Base-by-base conservation (phyloP, 805 yeast genomes). In the Candida schatavii region DNA sequence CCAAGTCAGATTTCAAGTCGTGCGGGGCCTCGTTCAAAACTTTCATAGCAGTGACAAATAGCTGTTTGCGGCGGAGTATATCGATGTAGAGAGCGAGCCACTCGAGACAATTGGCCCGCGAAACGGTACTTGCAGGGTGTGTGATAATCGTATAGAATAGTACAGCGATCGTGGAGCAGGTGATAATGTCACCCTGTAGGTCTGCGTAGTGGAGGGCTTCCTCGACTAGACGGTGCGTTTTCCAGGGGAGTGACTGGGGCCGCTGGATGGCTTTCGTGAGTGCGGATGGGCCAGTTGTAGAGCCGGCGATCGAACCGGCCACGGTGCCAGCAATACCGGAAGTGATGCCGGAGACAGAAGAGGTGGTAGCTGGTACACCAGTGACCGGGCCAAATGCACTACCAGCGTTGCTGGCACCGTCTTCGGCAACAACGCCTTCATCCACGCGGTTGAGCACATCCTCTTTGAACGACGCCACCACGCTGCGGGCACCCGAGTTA, bases 171-270 rank as follows among this genome's bases (percentile, higher is more conserved):
- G 84, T 72, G 4, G 85, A 74, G 46, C 83, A 70, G 71, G 81
- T 66, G 11, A 81, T 64, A 14, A 82, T 52, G 55, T 85, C 88
- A 1, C 91, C 91, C 48, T 81, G 85, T 6, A 59, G 58, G 4
- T 75, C 56, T 33, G 83, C 75, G 59, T 76, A 81, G 18, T 71
- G 72, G n/a, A 78, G 59, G 0, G 81, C 78, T 48, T 77, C 66
- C 36, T 62, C 52, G 9, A 85, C 64, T 43, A 85, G 56, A 36
- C 57, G 62, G 5, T 67, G 61, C 2, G 84, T 75, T 14, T 70
- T 66, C 85, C 89, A 85, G 0, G 90, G 88, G 21, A 31, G 35
- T 31, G 35, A 15, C 29, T 39, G 32, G 20, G 34, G 15, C 7
- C 21, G 10, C 3, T 40, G 48, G 28, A 62, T 43, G 1, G 62